Evolutionary conservation across 176 grass and related monocot genomes (phyloP).

Genomic region (Musa schizocarpa): DNA sequence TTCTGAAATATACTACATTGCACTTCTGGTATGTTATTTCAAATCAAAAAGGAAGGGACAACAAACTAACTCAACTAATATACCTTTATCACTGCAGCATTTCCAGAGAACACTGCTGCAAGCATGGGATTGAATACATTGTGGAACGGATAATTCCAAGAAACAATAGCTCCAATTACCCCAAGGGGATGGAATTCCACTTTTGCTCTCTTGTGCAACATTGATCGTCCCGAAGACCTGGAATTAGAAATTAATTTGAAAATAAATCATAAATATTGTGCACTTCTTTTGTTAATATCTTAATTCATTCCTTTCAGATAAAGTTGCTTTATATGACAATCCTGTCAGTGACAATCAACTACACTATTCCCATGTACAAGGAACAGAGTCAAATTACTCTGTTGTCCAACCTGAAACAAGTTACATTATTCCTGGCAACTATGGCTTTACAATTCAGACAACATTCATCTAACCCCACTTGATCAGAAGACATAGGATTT

Average conservation of each 20-base stretch:
- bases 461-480: too few species aligned
- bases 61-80: background rate
- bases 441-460: too few species aligned
- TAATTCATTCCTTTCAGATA: too few species aligned
- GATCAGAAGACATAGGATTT: too few species aligned
- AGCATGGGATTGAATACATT: constrained; percentile 96
- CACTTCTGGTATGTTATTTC: background rate
- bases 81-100: constrained; percentile 99
- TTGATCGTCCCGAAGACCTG: constrained; percentile 76
- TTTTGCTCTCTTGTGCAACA: constrained; percentile 91
- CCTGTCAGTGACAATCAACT: too few species aligned
- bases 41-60: background rate
- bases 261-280: background rate
- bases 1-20: background rate
- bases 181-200: constrained; percentile 96
- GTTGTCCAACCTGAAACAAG: too few species aligned
- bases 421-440: too few species aligned
- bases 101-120: constrained; percentile 87
- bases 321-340: too few species aligned
- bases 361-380: too few species aligned
- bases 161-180: constrained; percentile 94
- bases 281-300: too few species aligned
- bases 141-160: constrained; percentile 98
- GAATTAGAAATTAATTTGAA: constrained; percentile 20
- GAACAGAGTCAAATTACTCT: too few species aligned